These are phyloP conservation scores for Fraxinus dipetala DNA, from an alignment of 305 asterid genomes.

Conservation along the genomic window DNA sequence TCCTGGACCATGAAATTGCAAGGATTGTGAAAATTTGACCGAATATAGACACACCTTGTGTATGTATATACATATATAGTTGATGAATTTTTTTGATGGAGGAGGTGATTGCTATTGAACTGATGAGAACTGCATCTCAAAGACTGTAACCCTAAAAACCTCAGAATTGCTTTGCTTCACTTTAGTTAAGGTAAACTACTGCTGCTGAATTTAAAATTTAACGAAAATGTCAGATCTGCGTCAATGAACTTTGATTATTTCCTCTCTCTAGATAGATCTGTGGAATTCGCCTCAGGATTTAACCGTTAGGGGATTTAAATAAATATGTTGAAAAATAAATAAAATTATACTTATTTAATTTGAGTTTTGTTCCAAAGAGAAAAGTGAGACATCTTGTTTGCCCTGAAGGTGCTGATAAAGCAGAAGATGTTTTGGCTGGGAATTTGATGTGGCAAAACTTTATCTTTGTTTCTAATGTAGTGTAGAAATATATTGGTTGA, in stretches of 20 bases:
- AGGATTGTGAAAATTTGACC: slow-evolving; percentile 26
- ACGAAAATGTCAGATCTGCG: slow-evolving; percentile 37
- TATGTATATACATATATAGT: slow-evolving; percentile 22
- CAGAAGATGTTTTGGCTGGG: slow-evolving; percentile 5
- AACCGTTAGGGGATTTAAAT: neutral
- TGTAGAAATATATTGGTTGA: neutral
- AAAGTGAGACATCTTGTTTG: neutral
- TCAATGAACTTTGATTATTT: slow-evolving; percentile 17
- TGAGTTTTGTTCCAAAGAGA: neutral
- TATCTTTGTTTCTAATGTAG: neutral
- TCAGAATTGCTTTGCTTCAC: slow-evolving; percentile 44
- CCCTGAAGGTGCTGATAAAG: neutral
- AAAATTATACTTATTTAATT: neutral
- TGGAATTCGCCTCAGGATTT: neutral
- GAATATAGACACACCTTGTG: slow-evolving; percentile 17
- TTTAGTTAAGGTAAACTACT: slow-evolving; percentile 42
- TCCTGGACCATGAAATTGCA: slow-evolving; percentile 25
- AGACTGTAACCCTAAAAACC: slow-evolving; percentile 47
- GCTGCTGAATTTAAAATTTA: slow-evolving; percentile 34
- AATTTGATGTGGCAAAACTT: neutral
- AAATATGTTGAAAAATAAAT: neutral
- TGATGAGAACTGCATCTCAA: slow-evolving; percentile 45
- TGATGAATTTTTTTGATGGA: slow-evolving; percentile 31
- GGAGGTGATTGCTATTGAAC: slow-evolving; percentile 37
- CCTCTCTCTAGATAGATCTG: slow-evolving; percentile 13